These are phyloP conservation scores for Psophocarpus tetragonolobus DNA, from an alignment of 306 rosid species.

Conservation along the genomic window DNA sequence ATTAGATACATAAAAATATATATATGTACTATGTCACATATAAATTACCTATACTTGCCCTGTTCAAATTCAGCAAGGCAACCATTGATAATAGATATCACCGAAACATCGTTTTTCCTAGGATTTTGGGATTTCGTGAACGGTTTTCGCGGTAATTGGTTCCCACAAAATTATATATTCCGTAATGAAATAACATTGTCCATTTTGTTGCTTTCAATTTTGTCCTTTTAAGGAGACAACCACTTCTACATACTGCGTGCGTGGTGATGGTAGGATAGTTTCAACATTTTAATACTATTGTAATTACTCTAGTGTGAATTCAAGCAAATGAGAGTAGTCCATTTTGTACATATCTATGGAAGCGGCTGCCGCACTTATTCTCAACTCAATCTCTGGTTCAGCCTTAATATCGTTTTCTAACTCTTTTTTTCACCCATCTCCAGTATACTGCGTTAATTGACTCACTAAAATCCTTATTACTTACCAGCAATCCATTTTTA, in stretches of 20 bases:
- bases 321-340: neutral
- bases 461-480: no score
- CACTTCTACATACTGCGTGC: no score
- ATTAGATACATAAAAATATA: neutral
- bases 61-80: neutral
- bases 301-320: neutral
- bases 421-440: neutral
- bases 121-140: slow-evolving; percentile 18
- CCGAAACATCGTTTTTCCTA: neutral
- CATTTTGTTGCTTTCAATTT: slow-evolving; percentile 10
- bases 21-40: neutral
- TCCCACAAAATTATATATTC: neutral
- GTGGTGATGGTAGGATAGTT: neutral
- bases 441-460: no score
- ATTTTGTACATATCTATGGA: neutral
- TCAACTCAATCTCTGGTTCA: neutral
- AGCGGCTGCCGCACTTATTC: neutral
- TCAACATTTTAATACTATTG: neutral
- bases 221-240: slow-evolving; percentile 8
- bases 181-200: neutral
- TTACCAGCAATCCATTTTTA: no score
- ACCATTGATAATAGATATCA: neutral
- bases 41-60: slow-evolving; percentile 13
- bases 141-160: slow-evolving; percentile 7
- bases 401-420: neutral